Percentiles rank a stretch among this genome's conserved stretches.
These are phyloP conservation scores for Euptelea pleiosperma DNA, from an alignment of 164 flowering plant genomes.

Conservation along the genomic window DNA sequence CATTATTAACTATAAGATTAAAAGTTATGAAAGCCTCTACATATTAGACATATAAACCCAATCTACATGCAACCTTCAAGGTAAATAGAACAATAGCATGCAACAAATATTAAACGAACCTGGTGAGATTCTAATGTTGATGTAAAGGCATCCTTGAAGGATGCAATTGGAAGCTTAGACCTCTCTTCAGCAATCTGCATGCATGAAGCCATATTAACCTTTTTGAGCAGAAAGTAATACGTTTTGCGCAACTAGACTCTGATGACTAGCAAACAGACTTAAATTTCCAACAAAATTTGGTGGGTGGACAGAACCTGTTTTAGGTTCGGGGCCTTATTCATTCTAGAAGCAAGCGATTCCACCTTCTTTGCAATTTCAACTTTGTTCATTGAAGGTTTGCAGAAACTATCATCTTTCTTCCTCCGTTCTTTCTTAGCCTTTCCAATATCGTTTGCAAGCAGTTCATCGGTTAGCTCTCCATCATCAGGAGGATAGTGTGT, in stretches of 20 bases:
- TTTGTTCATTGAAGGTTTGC: conserved; percentile 42
- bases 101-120: conserved; percentile 38
- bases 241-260: too few species aligned
- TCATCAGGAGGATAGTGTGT: conserved; percentile 67
- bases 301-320: conserved; percentile 41
- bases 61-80: background rate
- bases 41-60: background rate
- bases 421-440: conserved; percentile 13
- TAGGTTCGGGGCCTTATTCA: conserved; percentile 32
- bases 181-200: conserved; percentile 61
- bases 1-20: background rate
- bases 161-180: conserved; percentile 81
- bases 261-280: background rate
- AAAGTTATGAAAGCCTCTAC: background rate
- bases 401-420: conserved; percentile 47
- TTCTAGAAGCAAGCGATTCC: conserved; percentile 40
- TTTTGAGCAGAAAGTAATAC: background rate
- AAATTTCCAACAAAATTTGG: background rate
- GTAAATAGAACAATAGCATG: too few species aligned
- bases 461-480: conserved; percentile 30
- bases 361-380: conserved; percentile 55
- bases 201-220: conserved; percentile 1
- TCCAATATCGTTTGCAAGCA: conserved; percentile 15
- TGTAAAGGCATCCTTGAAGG: conserved; percentile 66
- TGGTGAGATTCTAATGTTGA: conserved; percentile 71